These are phyloP conservation scores for Monilinia polystroma DNA, from an alignment of 2,329 filamentous ascomycete species.

Conservation along the genomic window DNA sequence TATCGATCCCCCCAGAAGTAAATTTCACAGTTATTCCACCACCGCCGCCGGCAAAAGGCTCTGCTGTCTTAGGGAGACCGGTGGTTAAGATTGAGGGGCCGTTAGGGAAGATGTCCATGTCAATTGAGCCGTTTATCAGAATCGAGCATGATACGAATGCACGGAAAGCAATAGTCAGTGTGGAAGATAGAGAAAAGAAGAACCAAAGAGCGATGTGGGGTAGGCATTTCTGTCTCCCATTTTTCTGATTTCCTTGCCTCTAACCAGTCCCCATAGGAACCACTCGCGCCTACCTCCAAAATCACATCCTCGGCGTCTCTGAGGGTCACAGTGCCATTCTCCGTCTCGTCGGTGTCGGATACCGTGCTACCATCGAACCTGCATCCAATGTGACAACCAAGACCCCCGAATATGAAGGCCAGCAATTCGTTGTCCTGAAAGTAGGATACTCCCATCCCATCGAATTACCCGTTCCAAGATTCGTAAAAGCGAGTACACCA, in stretches of 20 bases:
- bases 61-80: conserved; percentile 53
- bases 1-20: conserved; percentile 82
- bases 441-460: conserved; percentile 96
- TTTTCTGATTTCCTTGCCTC: background rate
- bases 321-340: conserved; percentile 95
- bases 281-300: conserved; percentile 83
- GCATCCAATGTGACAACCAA: conserved; percentile 61
- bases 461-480: conserved; percentile 78
- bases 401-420: conserved; percentile 67
- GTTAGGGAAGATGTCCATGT: conserved; percentile 72
- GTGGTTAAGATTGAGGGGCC: conserved; percentile 78
- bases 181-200: conserved; percentile 66
- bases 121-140: conserved; percentile 75
- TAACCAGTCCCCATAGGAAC: conserved; percentile 61
- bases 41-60: conserved; percentile 28
- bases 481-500: conserved; percentile 82
- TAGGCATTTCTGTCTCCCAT: conserved; percentile 42
- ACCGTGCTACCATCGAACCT: conserved; percentile 82
- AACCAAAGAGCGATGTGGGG: conserved; percentile 96
- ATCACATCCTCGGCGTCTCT: conserved; percentile 88
- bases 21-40: conserved; percentile 70
- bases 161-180: conserved; percentile 64
- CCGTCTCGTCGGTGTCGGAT: conserved; percentile 90
- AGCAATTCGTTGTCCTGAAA: conserved; percentile 89
- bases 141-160: conserved; percentile 65